These are phyloP conservation scores for Firmiana major DNA, from an alignment of 345 rosid genomes.

Conservation along the genomic window DNA sequence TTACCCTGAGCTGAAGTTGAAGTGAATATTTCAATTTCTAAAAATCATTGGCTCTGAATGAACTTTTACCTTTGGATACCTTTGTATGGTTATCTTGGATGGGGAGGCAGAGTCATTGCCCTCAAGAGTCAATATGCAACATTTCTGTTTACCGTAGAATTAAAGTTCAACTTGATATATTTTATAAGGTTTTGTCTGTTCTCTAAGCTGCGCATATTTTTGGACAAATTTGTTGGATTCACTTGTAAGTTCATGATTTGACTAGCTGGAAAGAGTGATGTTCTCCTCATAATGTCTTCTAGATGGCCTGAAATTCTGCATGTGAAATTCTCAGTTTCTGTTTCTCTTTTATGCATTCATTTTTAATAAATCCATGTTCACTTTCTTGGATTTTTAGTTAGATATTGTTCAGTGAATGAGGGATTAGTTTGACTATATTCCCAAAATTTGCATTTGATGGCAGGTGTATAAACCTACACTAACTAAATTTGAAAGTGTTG, in stretches of 20 bases:
- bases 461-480: slow-evolving; percentile 87
- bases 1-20: neutral
- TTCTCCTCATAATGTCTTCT: neutral
- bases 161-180: neutral
- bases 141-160: neutral
- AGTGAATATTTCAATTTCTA: neutral
- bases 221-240: neutral
- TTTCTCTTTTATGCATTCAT: neutral
- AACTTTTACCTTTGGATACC: neutral
- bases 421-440: neutral
- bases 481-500: slow-evolving; percentile 58
- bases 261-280: slow-evolving; percentile 6
- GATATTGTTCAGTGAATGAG: neutral
- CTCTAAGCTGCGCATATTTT: neutral
- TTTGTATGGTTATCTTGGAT: neutral
- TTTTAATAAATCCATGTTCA: neutral
- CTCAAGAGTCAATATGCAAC: neutral
- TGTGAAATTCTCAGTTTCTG: neutral
- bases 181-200: neutral
- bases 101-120: neutral
- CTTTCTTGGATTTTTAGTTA: neutral
- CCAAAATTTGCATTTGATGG: slow-evolving; percentile 24
- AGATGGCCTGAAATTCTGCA: neutral
- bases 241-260: neutral
- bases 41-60: neutral